Conservation (phyloP, 129 eudicot species). For the Tagetes erecta region DNA sequence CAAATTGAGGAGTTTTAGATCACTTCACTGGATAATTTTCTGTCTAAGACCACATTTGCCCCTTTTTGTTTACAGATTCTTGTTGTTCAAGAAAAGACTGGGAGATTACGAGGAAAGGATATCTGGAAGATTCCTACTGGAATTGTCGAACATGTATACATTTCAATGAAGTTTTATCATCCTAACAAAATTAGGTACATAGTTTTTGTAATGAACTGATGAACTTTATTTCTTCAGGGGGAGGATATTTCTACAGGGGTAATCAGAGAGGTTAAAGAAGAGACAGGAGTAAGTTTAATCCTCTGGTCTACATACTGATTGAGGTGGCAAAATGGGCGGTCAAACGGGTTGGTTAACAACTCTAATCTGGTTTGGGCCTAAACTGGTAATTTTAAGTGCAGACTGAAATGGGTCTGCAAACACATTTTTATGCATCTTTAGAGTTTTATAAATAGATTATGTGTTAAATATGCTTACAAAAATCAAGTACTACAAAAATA, state of each 20-base stretch:
- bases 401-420: background rate
- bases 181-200: background rate
- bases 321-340: slow-evolving; percentile 6
- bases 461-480: background rate
- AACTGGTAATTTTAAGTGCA: background rate
- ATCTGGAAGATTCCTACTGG: slow-evolving; percentile 89
- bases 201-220: slow-evolving; percentile 5
- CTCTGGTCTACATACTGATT: slow-evolving; percentile 8
- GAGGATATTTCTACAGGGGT: slow-evolving; percentile 67
- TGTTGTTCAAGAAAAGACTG: slow-evolving; percentile 72
- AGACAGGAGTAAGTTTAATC: slow-evolving; percentile 68
- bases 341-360: background rate
- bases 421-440: background rate
- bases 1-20: slow-evolving; percentile 2
- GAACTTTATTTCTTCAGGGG: slow-evolving; percentile 48
- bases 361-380: background rate
- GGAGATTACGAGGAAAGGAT: slow-evolving; percentile 52
- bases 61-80: slow-evolving; percentile 49
- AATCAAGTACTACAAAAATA: background rate
- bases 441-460: background rate
- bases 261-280: slow-evolving; percentile 81
- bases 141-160: slow-evolving; percentile 59
- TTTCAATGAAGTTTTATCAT: slow-evolving; percentile 7
- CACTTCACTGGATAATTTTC: background rate
- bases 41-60: slow-evolving; percentile 5